These are phyloP conservation scores for Solanum hybrid DNA, from an alignment of 305 asterid species.

Conservation along the genomic window DNA sequence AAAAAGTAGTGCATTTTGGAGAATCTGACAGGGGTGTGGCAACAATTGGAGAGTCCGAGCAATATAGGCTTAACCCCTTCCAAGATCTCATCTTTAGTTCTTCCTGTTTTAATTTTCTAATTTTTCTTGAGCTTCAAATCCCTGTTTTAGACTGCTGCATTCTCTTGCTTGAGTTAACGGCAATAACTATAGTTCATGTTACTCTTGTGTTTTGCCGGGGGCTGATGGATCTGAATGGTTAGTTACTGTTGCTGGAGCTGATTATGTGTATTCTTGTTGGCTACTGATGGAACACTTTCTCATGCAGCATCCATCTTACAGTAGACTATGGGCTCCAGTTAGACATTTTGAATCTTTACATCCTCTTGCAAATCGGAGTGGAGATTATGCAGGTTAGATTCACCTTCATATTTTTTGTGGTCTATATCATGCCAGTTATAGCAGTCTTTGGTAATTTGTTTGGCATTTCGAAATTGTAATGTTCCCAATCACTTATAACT, in stretches of 20 bases:
- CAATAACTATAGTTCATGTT: background rate
- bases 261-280: background rate
- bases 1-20: background rate
- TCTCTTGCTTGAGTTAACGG: background rate
- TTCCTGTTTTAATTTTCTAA: background rate
- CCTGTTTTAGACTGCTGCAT: constrained; percentile 11
- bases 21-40: background rate
- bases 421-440: background rate
- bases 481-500: background rate
- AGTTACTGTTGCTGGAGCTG: background rate
- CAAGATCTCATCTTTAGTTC: constrained; percentile 33
- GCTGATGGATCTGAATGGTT: background rate
- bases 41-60: background rate
- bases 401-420: background rate
- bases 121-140: constrained; percentile 1
- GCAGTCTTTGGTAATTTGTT: background rate
- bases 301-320: constrained; percentile 52
- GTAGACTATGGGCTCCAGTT: constrained; percentile 88
- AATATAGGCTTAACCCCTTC: background rate
- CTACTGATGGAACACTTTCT: constrained; percentile 6
- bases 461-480: background rate
- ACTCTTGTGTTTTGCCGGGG: background rate
- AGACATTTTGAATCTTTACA: constrained; percentile 67
- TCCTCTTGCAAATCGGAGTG: constrained; percentile 78
- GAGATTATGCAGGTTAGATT: constrained; percentile 73